Base-by-base conservation (phyloP, 108 stramenopile species). In the Chaetoceros muelleri region DNA sequence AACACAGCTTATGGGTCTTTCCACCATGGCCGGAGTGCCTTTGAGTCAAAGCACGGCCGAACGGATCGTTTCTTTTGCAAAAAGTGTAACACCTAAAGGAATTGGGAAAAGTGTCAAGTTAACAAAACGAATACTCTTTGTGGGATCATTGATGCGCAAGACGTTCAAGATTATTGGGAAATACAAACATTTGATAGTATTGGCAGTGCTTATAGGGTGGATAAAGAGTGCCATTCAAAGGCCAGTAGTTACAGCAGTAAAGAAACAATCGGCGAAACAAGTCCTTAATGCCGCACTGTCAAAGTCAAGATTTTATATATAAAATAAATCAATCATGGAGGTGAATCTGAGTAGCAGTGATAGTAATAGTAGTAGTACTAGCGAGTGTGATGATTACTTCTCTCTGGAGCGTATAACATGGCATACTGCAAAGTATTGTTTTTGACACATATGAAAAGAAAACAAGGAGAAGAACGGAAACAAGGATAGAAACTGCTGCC, bases 1-100 rank as follows among this genome's bases (percentile, higher is more conserved):
- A 49, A 59, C 66, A 8, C 82, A 90, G 67, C 44, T 90, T 0
- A 66, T 69, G 48, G 61, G 70, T 28, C 67, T 71, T 46, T 72
- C 81, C 24, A 47, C 64, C 7, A 66, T 84, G 78, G 88, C 80
- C 2, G 88, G 88, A 10, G 46, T 90, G 10, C 71, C 74, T 2
- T 57, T 90, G 62, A 63, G 62, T 31, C 66, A 75, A 24, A 53
- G 53, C 19, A 74, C 49, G 45, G 79, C 79, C 22, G 28, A 55
- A 27, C 54, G 69, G 60, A 22, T 90, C 22, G 74, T 72, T 5
- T 23, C 19, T 0, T 52, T 84, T 45, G 76, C 73, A 24, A 70
- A 82, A 58, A 68, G 75, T 13, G 62, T 86, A 3, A 84, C 80
- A 30, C 83, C 83, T 18, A 72, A 57, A 46, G 50, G 60, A 7